Evolutionary conservation across 163 green algal species (phyloP), one percentile per base, ranked within the genome.

Genomic region (Scenedesmus sp.): DNA sequence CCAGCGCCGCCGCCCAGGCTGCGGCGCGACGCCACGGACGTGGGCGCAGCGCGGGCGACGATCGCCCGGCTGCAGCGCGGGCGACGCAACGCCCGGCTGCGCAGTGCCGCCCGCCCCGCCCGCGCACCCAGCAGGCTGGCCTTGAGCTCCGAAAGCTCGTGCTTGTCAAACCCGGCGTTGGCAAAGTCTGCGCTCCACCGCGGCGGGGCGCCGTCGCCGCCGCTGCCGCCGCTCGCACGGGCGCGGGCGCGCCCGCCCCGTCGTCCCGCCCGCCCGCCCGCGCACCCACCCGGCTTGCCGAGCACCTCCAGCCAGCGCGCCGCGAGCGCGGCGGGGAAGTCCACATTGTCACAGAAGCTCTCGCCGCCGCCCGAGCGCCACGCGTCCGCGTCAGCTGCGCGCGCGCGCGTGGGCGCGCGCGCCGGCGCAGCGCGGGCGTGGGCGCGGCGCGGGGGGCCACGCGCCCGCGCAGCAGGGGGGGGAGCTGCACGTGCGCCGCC

Each of bases 311-410:
- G 51, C 70, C 70, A 78, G 2, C 42, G 18, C 22, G 6, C 33
- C 4, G 29, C 29, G 28, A 78, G 28, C 22, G 70, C 26, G 57
- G 60, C 62, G 24, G 70, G 66, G 29, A 78, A 78, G 26, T 78
- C 57, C 44, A 63, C 53, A 57, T 78, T 78, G n/a, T 78, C 70
- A 51, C 70, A 78, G 70, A 70, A 78, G 7, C 53, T 70, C 15
- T 70, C 56, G 26, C 70, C 70, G 14, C 70, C 70, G 24, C 57
- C 70, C 29, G 70, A 60, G 13, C 28, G 36, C 70, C 70, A 78
- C 20, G 42, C 57, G 3, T 63, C 57, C 13, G 70, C 70, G 56
- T 70, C 70, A 63, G 36, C 70, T 78, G 70, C 70, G 60, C 22
- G 33, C 9, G n/a, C n/a, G n/a, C n/a, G n/a, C n/a, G n/a, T n/a